Percentiles rank a stretch among this genome's conserved stretches.
These are phyloP conservation scores for Pleurozium schreberi DNA, from an alignment of 225 moss, liverwort and hornwort genomes.

Conservation along the genomic window DNA sequence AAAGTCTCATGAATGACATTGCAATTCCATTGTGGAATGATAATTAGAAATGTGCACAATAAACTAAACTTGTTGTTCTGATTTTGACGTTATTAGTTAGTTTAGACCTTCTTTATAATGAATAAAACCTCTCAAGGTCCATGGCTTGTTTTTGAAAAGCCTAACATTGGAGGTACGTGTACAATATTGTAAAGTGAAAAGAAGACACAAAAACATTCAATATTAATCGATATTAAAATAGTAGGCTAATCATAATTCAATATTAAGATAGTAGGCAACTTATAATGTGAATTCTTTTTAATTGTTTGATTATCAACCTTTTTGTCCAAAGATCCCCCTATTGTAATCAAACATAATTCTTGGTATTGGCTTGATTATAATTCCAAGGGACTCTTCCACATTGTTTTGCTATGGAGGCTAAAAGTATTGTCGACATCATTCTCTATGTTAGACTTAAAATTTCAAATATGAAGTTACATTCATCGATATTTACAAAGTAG, in stretches of 20 bases:
- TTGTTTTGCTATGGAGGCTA: background rate
- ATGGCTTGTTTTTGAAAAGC: background rate
- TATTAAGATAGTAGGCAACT: no score
- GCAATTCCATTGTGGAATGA: background rate
- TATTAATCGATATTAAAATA: no score
- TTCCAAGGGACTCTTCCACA: rapidly evolving
- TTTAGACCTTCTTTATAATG: background rate
- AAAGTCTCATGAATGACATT: background rate
- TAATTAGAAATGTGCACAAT: background rate
- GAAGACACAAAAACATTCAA: background rate
- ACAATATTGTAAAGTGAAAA: background rate
- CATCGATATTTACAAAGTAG: background rate
- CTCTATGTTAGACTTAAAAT: background rate
- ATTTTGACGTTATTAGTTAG: background rate
- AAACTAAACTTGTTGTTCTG: background rate
- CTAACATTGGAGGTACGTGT: rapidly evolving
- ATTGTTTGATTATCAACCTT: background rate
- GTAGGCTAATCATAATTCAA: no score
- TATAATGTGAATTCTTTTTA: background rate
- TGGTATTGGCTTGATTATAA: background rate
- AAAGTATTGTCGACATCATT: background rate
- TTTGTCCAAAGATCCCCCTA: rapidly evolving
- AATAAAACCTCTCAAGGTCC: background rate
- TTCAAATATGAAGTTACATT: background rate
- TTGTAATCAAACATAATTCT: background rate